Evolutionary conservation across 2,329 filamentous ascomycete species (phyloP).

Genomic region (Xylaria multiplex): DNA sequence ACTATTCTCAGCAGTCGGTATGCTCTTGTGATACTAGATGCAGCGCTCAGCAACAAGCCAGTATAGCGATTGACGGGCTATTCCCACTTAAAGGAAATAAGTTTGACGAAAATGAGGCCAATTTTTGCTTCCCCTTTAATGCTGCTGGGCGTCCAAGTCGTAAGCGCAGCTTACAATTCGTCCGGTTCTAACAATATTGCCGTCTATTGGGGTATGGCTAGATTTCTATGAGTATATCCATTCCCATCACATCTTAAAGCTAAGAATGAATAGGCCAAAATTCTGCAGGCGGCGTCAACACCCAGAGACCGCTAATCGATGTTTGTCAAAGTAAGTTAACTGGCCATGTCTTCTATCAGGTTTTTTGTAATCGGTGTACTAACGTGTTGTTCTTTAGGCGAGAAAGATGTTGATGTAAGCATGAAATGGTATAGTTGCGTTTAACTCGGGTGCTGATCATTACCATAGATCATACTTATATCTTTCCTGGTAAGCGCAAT

Average conservation of each 20-base stretch:
- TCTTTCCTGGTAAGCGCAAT: slow-evolving; percentile 70
- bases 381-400: slow-evolving; percentile 47
- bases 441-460: background rate
- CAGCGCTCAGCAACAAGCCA: background rate
- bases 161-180: slow-evolving; percentile 16
- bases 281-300: slow-evolving; percentile 52
- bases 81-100: too few relatives aligned
- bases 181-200: slow-evolving; percentile 63
- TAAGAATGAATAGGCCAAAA: slow-evolving; percentile 62
- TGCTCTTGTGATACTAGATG: background rate
- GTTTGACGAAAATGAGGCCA: slow-evolving; percentile 3
- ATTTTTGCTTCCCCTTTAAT: background rate
- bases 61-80: background rate
- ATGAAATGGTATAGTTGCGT: too few relatives aligned
- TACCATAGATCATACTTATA: slow-evolving; percentile 67
- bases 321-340: slow-evolving; percentile 64
- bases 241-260: slow-evolving; percentile 14
- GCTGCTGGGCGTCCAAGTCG: background rate
- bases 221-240: background rate
- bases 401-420: slow-evolving; percentile 56
- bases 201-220: slow-evolving; percentile 70
- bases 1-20: background rate
- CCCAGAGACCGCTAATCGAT: slow-evolving; percentile 31
- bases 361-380: background rate
- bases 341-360: slow-evolving; percentile 55